Base-by-base conservation (phyloP, 345 rosid genomes). In the Moricandia moricandioides region DNA sequence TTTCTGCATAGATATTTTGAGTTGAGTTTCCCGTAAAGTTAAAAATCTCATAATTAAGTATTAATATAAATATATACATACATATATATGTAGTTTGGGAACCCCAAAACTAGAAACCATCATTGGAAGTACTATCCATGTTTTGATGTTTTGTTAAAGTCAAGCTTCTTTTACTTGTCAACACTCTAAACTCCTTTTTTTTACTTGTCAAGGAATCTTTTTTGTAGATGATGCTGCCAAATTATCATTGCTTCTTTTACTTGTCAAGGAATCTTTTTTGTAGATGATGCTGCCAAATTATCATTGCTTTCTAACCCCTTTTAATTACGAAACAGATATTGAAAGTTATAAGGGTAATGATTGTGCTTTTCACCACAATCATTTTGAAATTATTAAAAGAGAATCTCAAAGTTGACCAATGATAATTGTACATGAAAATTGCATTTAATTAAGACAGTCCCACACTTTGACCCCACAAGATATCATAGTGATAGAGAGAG, bases 351-450 rank as follows among this genome's bases (percentile, higher is more conserved):
- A 16, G 34, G 3, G 14, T 8, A 40, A 47, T 10, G 17, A 18
- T 30, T 10, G 16, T 57, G 26, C 7, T 11, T 10, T 29, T 62
- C 39, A 30, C 52, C 24, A 67, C 29, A 67, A 16, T 4, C 12
- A 39, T 62, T 40, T 6, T 24, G 16, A 70, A 64, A 24, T 64
- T 7, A 45, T 67, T 4, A 49, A 35, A 71, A 39, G 40, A 72
- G 77, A 72, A 78, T 78, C 64, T 72, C 73, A 18, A 27, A 78
- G 77, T 78, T 78, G 81, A 78, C 81, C 66, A 52, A 39, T 34
- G 24, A 29, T 3, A 17, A n/a, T 51, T 78, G 77, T 72, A 72
- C 81, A 66, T 67, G 77, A 73, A 67, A 60, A 37, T 60, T 31
- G 81, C 81, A 78, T 67, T 78, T 33, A 72, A 67, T 67, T 64